Base-by-base conservation (phyloP, 139 green algal species). In the Micractinium sp. region DNA sequence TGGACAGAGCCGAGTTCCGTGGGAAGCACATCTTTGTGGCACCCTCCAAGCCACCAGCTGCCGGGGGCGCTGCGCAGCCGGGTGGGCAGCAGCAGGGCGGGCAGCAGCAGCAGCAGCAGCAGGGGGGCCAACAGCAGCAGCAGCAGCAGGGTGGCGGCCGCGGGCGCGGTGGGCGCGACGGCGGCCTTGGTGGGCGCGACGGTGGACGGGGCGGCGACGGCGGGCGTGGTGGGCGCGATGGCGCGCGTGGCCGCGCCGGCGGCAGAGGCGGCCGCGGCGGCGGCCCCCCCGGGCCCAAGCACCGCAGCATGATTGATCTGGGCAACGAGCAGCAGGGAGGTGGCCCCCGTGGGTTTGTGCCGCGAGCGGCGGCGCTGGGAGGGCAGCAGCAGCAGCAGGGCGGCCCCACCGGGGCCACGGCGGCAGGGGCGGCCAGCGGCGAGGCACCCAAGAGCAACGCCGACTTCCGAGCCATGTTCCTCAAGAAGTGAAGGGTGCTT, bases 401-500 rank as follows among this genome's bases (percentile, higher is more conserved):
- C 38, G 35, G 53, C 47, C 5, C 7, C 47, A 14, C 22, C 33
- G 60, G 82, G 60, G 53, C 20, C 25, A 9, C 56, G 1, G 76
- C 33, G 2, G 67, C 41, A 14, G 86, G 25, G 15, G 47, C 41
- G 13, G 86, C 86, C 15, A 78, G 33, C 27, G 39, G 85, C 66
- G 89, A 56, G 9, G 38, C 91, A 0, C 89, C 91, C 14, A 94
- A 96, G 86, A 93, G 90, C 15, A 97, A 97, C 56, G 95, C 93
- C 4, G 95, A 97, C 36, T 97, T 97, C 84, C 87, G 94, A 66
- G 93, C 94, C 39, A 96, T 97, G 95, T 89, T 97, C 39, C 69
- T 96, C 77, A 79, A 85, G 61, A 90, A 86, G 79, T 89, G 79
- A 90, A n/a, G n/a, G n/a, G n/a, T 77, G 47, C 47, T 9, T 56